Conservation (phyloP, 306 rosid genomes). For the Cicer chorassanicum region DNA sequence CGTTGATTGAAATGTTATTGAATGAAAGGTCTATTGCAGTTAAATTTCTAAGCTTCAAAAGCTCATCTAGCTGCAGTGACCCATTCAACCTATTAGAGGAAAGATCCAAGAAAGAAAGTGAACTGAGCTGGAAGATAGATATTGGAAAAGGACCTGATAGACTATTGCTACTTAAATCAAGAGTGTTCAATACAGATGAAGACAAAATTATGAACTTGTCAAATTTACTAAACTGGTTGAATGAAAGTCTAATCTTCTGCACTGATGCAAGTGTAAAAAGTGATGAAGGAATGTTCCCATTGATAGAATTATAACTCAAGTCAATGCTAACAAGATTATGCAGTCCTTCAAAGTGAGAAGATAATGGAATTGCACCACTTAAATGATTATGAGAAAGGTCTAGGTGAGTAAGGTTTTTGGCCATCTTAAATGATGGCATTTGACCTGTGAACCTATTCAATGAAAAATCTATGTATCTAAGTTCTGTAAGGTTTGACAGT, state of each 20-base stretch:
- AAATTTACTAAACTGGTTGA: conserved; percentile 48
- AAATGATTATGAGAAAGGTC: conserved; percentile 53
- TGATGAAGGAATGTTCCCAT: conserved; percentile 51
- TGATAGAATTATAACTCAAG: conserved; percentile 34
- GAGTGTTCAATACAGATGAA: conserved; percentile 43
- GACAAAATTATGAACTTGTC: conserved; percentile 13
- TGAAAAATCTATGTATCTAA: conserved; percentile 49
- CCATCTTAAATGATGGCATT: conserved; percentile 49
- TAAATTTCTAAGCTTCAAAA: conserved; percentile 48
- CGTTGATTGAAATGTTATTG: conserved; percentile 48
- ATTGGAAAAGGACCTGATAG: conserved; percentile 58
- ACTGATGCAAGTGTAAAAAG: conserved; percentile 47
- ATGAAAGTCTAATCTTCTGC: conserved; percentile 39
- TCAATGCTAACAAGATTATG: conserved; percentile 33
- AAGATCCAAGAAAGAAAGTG: conserved; percentile 51
- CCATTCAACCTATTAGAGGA: conserved; percentile 66
- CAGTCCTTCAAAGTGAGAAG: conserved; percentile 46
- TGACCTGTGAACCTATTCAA: conserved; percentile 43
- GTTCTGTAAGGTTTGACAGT: conserved; percentile 44
- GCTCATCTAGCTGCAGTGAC: background rate
- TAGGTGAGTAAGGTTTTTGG: conserved; percentile 37
- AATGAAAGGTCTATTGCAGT: conserved; percentile 63
- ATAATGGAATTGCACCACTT: conserved; percentile 43
- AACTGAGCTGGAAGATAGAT: conserved; percentile 41
- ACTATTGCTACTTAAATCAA: conserved; percentile 58